Evolutionary conservation across 441 rosid species (phyloP).

Genomic region (Lepidium campestre): DNA sequence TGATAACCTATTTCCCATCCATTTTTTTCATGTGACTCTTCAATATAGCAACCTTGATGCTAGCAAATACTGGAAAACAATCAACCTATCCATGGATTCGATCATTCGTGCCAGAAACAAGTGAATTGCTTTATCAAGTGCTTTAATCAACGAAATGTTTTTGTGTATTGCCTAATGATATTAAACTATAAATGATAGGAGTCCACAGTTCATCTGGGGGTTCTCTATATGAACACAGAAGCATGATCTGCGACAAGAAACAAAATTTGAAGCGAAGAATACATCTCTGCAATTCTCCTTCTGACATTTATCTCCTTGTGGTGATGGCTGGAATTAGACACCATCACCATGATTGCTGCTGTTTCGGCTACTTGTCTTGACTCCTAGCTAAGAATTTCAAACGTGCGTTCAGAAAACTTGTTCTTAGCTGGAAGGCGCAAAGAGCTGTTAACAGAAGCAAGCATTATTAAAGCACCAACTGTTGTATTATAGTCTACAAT

Average conservation of each 20-base stretch:
- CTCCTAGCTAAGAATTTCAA: background rate
- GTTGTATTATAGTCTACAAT: background rate
- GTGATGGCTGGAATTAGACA: slow-evolving; percentile 44
- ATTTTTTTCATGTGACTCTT: background rate
- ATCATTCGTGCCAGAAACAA: background rate
- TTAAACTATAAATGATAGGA: background rate
- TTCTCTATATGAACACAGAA: background rate
- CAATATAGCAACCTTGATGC: background rate
- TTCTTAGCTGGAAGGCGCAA: background rate
- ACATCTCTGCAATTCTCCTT: slow-evolving; percentile 67
- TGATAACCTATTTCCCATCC: background rate
- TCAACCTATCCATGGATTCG: background rate
- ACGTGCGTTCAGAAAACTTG: background rate
- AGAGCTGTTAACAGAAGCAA: background rate
- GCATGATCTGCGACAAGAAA: background rate
- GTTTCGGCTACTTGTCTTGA: slow-evolving; percentile 13
- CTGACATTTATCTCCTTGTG: slow-evolving; percentile 66
- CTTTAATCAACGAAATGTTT: background rate
- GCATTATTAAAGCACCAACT: background rate
- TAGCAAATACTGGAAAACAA: background rate
- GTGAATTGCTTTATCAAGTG: background rate
- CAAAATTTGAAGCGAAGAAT: slow-evolving; percentile 14
- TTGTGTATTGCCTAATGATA: background rate
- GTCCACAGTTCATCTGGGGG: background rate
- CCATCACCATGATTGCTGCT: slow-evolving; percentile 49